phyloP scores from a whole-genome alignment of 1,139 yeast genomes.

The Suhomyces terraborum region DNA sequence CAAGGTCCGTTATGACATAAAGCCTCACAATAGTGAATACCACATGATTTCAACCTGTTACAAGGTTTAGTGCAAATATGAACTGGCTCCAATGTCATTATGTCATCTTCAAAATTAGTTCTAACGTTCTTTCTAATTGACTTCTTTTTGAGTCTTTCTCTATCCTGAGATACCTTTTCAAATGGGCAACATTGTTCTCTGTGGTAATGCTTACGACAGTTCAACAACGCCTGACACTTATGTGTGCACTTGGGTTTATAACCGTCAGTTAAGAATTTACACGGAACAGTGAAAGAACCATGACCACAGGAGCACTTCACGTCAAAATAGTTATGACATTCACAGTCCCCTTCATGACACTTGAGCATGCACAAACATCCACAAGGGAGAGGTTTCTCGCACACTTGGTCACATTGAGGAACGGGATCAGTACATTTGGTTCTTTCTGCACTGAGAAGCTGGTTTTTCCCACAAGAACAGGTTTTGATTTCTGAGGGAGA shows the following conservation, averaged over 20 bases:
- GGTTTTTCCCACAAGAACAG: conserved; percentile 76
- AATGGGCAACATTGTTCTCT: conserved; percentile 66
- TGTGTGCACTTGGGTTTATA: conserved; percentile 64
- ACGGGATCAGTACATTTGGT: conserved; percentile 70
- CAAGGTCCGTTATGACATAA: conserved; percentile 86
- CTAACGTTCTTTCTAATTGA: conserved; percentile 45
- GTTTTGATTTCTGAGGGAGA: conserved; percentile 59
- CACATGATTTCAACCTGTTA: conserved; percentile 67
- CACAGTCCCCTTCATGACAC: conserved; percentile 81
- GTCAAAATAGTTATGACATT: conserved; percentile 55
- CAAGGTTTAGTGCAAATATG: conserved; percentile 80
- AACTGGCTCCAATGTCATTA: conserved; percentile 67
- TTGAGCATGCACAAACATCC: conserved; percentile 69
- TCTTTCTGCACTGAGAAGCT: conserved; percentile 36
- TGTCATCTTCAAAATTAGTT: conserved; percentile 43
- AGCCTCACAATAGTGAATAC: conserved; percentile 69
- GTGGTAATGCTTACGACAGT: conserved; percentile 83
- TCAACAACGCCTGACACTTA: conserved; percentile 73
- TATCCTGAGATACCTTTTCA: conserved; percentile 60
- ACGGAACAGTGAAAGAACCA: conserved; percentile 59
- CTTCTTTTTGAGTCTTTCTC: conserved; percentile 62
- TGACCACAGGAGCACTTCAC: conserved; percentile 55
- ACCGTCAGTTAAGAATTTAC: conserved; percentile 55
- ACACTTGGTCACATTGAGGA: conserved; percentile 67
- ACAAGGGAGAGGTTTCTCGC: conserved; percentile 67